phyloP scores from a whole-genome alignment of 352 stramenopile genomes.

The Thalassiosira hispida region DNA sequence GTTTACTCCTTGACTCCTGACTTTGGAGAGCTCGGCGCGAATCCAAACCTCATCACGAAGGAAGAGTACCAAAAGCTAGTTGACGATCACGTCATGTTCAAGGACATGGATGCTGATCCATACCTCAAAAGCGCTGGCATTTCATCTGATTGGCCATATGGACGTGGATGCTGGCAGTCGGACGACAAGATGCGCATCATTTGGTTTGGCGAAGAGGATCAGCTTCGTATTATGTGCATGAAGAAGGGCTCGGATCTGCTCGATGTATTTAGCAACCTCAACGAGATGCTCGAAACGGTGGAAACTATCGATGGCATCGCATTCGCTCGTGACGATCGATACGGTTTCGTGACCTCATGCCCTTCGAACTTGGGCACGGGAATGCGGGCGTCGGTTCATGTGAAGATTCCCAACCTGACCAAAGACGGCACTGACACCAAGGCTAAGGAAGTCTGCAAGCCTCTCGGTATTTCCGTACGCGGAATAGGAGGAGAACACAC shows the following conservation, averaged over 20 bases:
- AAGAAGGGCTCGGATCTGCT: slow-evolving; percentile 60
- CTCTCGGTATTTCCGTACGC: slow-evolving; percentile 87
- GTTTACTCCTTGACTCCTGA: slow-evolving; percentile 88
- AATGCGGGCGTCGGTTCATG: slow-evolving; percentile 87
- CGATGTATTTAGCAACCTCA: slow-evolving; percentile 71
- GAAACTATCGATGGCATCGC: slow-evolving; percentile 85
- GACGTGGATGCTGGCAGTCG: slow-evolving; percentile 72
- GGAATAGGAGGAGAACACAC: slow-evolving; percentile 89
- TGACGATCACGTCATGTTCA: slow-evolving; percentile 84
- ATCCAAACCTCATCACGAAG: slow-evolving; percentile 70
- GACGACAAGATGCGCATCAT: slow-evolving; percentile 67
- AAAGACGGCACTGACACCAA: slow-evolving; percentile 87
- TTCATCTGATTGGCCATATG: slow-evolving; percentile 60
- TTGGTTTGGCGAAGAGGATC: slow-evolving; percentile 85
- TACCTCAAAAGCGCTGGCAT: slow-evolving; percentile 76
- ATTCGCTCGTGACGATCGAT: slow-evolving; percentile 70
- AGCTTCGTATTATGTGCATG: slow-evolving; percentile 81
- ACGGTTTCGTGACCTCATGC: slow-evolving; percentile 86
- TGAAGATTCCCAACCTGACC: slow-evolving; percentile 89
- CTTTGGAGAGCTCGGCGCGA: slow-evolving; percentile 55
- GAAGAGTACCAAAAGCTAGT: slow-evolving; percentile 75
- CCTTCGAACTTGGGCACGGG: slow-evolving; percentile 89
- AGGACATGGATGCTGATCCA: slow-evolving; percentile 82
- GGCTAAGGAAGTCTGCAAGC: slow-evolving; percentile 85
- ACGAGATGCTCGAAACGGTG: slow-evolving; percentile 86